Evolutionary conservation across 495 filamentous ascomycete genomes (phyloP), one percentile per base, ranked within the genome.

Genomic region (Glarea lozoyensis): DNA sequence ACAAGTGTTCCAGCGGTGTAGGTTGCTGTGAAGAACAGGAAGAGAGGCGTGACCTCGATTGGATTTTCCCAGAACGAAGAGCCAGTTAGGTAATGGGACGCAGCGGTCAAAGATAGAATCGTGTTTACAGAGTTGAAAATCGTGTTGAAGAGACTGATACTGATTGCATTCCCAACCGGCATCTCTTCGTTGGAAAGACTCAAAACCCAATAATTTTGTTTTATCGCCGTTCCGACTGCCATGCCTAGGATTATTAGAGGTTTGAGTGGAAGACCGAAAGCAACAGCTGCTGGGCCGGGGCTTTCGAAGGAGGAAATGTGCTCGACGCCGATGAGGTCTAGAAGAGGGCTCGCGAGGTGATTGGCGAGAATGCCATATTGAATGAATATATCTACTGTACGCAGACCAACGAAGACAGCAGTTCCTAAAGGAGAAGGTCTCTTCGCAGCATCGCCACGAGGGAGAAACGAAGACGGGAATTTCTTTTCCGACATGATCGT

Each of bases 341-440:
- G 50, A 25, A 60, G 42, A 54, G 60, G 32, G 12, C 49, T 43
- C 22, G 62, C 67, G 10, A 53, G 30, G 23, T 57, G 57, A 13
- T 59, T 46, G 7, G 49, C 46, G 4, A 75, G 60, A 27, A 84
- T 67, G 21, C 55, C 56, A 53, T 73, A 73, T 58, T 84, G 79
- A 17, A 81, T 61, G 16, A 69, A 60, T 6, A 71, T 60, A 50
- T 84, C 78, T 47, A 70, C 58, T 6, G 65, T 54, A 38, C 78
- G 76, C 2, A 79, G 64, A 40, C 68, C 68, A 48, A 79, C 46
- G 61, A 82, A 82, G 53, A 69, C 57, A 2, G 66, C 50, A 2
- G 60, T 73, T 10, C 76, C 78, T 6, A 63, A 30, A 7, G 65
- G 64, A 5, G 72, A 69, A 37, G 66, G 45, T 7, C 48, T 42